Evolutionary conservation across 129 eudicot species (phyloP).

Genomic region (Deinandra increscens): DNA sequence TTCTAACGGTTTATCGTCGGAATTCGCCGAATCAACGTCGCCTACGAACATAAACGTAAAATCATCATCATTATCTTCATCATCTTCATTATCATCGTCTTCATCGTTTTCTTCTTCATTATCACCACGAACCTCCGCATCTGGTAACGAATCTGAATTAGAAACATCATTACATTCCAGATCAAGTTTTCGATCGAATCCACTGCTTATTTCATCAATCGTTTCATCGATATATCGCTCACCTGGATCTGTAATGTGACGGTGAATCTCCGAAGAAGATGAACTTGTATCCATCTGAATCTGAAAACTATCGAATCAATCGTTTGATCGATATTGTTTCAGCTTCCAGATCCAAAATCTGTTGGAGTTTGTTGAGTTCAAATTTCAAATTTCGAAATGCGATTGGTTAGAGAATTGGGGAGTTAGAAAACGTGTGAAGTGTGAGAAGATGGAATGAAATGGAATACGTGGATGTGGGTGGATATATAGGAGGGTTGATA

Average conservation of each 20-base stretch:
- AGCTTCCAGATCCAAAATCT: conserved; percentile 13
- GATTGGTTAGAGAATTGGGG: conserved; percentile 9
- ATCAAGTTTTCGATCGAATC: conserved; percentile 16
- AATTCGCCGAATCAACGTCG: conserved; percentile 14
- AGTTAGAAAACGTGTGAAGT: neutral
- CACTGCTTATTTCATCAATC: conserved; percentile 1
- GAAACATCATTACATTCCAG: conserved; percentile 18
- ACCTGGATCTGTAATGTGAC: neutral
- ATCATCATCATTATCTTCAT: conserved; percentile 27
- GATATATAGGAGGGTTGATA: conserved; percentile 21
- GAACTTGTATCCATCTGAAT: conserved; percentile 30
- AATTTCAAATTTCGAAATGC: neutral
- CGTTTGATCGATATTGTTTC: neutral
- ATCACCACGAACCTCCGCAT: conserved; percentile 9
- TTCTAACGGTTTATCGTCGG: conserved; percentile 20
- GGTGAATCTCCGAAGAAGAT: conserved; percentile 22
- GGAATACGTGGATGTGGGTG: neutral
- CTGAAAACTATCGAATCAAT: neutral
- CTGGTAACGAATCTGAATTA: conserved; percentile 3
- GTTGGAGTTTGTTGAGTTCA: neutral
- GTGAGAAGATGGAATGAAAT: conserved; percentile 17
- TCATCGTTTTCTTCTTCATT: conserved; percentile 3
- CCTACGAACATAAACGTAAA: conserved; percentile 32
- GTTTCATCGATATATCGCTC: conserved; percentile 12
- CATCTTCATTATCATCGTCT: conserved; percentile 4